These are phyloP conservation scores for Neoscytalidium dimidiatum DNA, from an alignment of 2,329 filamentous ascomycete species.

Conservation along the genomic window DNA sequence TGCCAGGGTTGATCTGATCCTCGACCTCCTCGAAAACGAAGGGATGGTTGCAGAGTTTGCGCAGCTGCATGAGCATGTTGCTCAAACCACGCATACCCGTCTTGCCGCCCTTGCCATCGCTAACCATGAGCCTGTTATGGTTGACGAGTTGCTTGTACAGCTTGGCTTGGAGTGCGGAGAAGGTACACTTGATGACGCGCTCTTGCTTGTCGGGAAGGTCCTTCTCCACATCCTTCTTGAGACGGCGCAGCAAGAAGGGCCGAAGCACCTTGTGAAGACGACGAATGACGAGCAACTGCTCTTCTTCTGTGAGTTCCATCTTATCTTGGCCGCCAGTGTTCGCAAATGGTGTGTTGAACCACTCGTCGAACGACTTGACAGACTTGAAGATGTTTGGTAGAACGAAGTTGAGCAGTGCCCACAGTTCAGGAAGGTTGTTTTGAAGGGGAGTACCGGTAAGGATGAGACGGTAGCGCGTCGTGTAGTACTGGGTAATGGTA, in stretches of 20 bases:
- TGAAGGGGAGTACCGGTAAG: conserved; percentile 95
- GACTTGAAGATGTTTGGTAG: conserved; percentile 99
- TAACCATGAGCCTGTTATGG: conserved; percentile 91
- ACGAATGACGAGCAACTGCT: conserved; percentile 95
- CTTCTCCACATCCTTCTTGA: conserved; percentile 99
- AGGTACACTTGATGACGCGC: conserved; percentile 98
- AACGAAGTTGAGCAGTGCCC: conserved; percentile 98
- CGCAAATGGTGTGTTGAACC: conserved; percentile 99
- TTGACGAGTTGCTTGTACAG: conserved; percentile 97
- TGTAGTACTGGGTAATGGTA: conserved; percentile 94
- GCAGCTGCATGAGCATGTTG: conserved; percentile 99
- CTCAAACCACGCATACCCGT: conserved; percentile 90
- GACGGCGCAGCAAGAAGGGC: conserved; percentile 93
- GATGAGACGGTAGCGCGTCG: conserved; percentile 91
- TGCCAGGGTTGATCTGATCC: conserved; percentile 93
- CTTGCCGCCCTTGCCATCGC: conserved; percentile 94
- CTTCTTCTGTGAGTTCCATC: conserved; percentile 99
- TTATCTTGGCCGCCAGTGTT: conserved; percentile 98
- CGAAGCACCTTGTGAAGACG: conserved; percentile 97
- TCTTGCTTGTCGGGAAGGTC: conserved; percentile 98
- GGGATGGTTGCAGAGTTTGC: conserved; percentile 98
- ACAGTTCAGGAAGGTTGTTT: conserved; percentile 94
- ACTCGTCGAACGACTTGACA: conserved; percentile 97
- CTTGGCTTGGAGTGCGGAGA: conserved; percentile 89
- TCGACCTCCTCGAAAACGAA: conserved; percentile 99